These are phyloP conservation scores for Rhododendron ovatum DNA, from an alignment of 148 eudicot genomes.

Conservation along the genomic window DNA sequence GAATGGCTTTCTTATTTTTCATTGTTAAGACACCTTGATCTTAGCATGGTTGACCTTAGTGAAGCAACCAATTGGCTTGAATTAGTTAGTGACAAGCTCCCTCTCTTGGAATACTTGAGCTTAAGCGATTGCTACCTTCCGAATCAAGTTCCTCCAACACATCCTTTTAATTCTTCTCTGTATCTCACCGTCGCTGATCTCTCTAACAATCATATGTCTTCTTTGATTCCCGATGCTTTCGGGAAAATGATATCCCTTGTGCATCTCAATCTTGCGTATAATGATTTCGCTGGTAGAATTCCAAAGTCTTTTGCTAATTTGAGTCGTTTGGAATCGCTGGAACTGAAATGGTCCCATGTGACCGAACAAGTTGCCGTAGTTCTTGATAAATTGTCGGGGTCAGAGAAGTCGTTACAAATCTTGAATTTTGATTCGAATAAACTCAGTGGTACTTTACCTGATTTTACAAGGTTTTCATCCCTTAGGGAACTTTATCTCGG, in stretches of 20 bases:
- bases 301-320: background rate
- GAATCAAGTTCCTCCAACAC: background rate
- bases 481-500: no score
- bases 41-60: background rate
- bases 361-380: background rate
- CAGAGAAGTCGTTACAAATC: background rate
- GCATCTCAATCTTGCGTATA: slow-evolving; percentile 6
- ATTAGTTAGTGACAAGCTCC: background rate
- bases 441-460: background rate
- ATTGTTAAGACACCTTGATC: background rate
- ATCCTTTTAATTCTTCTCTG: slow-evolving; percentile 8
- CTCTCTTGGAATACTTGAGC: background rate
- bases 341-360: background rate
- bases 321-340: background rate
- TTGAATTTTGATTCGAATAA: background rate
- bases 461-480: slow-evolving; percentile 2
- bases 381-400: slow-evolving; percentile 2
- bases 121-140: background rate
- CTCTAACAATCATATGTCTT: background rate
- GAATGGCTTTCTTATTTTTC: slow-evolving; percentile 8
- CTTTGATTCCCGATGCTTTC: slow-evolving; percentile 6
- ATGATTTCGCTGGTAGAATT: slow-evolving; percentile 2
- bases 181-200: slow-evolving; percentile 6
- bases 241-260: slow-evolving; percentile 6
- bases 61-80: background rate